A percentile compares a stretch with the other conserved stretches of the same genome.
Evolutionary conservation across 345 rosid species (phyloP).

Genomic region (Syzygium aqueum): DNA sequence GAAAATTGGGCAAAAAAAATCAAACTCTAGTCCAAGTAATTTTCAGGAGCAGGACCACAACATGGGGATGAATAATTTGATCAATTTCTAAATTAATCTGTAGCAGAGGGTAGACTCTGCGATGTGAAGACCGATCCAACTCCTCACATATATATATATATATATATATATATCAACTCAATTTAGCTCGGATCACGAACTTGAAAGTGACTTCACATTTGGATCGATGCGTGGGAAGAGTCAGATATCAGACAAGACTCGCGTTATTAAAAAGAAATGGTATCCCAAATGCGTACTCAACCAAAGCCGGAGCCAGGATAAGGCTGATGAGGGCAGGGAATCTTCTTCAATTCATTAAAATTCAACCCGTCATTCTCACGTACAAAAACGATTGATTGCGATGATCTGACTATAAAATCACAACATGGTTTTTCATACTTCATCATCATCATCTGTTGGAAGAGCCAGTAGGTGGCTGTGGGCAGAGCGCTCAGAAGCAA

Average conservation of each 20-base stretch:
- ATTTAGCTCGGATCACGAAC: background rate
- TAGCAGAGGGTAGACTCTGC: background rate
- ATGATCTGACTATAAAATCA: background rate
- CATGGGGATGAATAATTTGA: background rate
- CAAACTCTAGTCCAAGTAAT: background rate
- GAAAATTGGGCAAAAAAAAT: background rate
- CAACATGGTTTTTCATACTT: background rate
- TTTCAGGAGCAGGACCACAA: background rate
- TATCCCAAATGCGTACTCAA: background rate
- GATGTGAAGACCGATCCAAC: background rate
- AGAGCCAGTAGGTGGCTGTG: background rate
- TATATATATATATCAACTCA: background rate
- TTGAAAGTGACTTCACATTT: background rate
- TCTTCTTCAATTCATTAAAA: background rate
- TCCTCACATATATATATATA: background rate
- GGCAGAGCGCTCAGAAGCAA: background rate
- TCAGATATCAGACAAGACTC: background rate
- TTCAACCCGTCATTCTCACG: background rate
- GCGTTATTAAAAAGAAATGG: background rate
- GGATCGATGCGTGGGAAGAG: background rate
- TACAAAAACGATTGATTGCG: background rate
- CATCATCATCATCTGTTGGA: background rate
- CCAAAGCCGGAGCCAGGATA: background rate
- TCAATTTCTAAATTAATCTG: background rate
- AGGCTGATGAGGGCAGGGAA: background rate